Conservation (phyloP, 768 basidiomycete genomes). For the Serendipita sp. region DNA sequence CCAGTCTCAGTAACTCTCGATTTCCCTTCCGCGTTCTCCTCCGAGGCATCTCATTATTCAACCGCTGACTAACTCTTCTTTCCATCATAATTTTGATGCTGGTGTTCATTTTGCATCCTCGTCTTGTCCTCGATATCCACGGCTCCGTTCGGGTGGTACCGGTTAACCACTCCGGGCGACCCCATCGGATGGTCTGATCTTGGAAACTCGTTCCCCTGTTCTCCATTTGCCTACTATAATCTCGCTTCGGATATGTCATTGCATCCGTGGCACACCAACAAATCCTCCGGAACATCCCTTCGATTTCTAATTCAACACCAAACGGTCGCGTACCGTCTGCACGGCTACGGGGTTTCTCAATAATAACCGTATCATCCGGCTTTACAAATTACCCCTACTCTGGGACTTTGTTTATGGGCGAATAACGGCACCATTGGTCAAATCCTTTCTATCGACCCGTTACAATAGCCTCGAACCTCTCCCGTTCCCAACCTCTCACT, state of each 20-base stretch:
- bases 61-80: no score
- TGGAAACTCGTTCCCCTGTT: no score
- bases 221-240: no score
- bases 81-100: no score
- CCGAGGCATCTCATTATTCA: not conserved
- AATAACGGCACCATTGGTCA: not conserved
- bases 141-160: not conserved
- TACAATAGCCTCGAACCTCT: constrained; percentile 43
- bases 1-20: not conserved
- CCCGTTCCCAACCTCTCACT: constrained; percentile 55
- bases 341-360: not conserved
- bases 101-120: not conserved
- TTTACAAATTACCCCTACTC: not conserved
- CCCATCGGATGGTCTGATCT: not conserved
- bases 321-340: not conserved
- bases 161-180: not conserved
- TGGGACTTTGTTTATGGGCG: not conserved
- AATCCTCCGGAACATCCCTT: not conserved
- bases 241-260: no score
- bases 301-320: not conserved
- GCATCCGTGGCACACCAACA: not conserved
- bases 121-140: not conserved
- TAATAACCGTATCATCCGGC: not conserved
- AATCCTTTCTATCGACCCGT: constrained; percentile 5
- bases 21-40: not conserved